Base-by-base conservation (phyloP, 176 grass and related monocot species). In the Dactylis glomerata region DNA sequence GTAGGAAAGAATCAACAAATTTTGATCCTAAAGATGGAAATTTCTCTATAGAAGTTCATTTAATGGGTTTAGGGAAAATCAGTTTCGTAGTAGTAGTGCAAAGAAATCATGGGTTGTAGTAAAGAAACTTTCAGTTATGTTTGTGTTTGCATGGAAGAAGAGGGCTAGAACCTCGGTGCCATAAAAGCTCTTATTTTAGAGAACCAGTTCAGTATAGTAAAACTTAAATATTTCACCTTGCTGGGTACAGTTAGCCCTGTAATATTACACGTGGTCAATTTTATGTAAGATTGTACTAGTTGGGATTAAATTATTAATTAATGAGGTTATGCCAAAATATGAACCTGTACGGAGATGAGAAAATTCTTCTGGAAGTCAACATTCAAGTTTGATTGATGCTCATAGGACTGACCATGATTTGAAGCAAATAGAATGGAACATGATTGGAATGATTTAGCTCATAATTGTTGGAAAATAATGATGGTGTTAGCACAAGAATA, bases 391-490 rank as follows among this genome's bases (percentile, higher is more conserved):
- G 56, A 32, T 63, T 47, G 56, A 52, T 27, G 58, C 14, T 51
- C 32, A 45, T 44, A 77, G 20, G 24, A 65, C 37, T 71, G 58
- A 27, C 17, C 66, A 73, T 52, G 45, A 51, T 75, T 75, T 50
- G 27, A 75, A 51, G 28, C 44, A 75, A 51, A 32, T 63, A 52
- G 56, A 22, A 54, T 37, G 41, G 37, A 11, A 20, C 67, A 79
- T 52, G 72, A 75, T 75, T 75, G 72, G 45, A 52, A 75, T 50
- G 45, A 51, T 75, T 51, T 20, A 19, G 44, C 33, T 16, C 44
- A 86, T 90, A 73, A 83, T 79, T 90, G 79, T 24, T 64, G 28
- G 2, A 32, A 70, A 82, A 82, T 41, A 63, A 55, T 82, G 19
- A 41, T 52, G 78, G 50, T 85, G 67, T 23, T 47, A 76, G 47